Evolutionary conservation across 257 asterid species (phyloP), one percentile per base, ranked within the genome.

Genomic region (Petunia secreta): DNA sequence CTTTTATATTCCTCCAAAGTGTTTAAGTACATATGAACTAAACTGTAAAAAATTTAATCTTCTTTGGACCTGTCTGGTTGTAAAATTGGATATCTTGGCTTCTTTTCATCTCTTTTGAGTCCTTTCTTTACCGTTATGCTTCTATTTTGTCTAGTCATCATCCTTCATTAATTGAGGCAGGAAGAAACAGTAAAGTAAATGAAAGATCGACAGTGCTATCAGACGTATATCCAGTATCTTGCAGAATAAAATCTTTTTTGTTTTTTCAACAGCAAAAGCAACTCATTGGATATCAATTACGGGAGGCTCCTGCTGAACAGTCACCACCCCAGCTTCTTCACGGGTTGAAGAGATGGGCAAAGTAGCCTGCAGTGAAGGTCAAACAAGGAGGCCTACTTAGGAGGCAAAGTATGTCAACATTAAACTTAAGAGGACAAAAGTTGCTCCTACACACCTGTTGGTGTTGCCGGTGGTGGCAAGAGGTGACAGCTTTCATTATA

Each of bases 401-500:
- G 2, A 75, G 46, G 79, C 1, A 0, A 39, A 75, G 14, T 52
- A 55, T 53, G 14, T 8, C 0, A 16, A 75, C 53, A 16, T 5
- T n/a, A 8, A 53, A 14, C 65, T 38, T 2, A 2, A 1, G 6
- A 58, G 25, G 0, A 58, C 8, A 41, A 58, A 76, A 41, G 41
- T 39, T 1, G 14, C 43, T 25, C 54, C 11, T 8, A 44, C 80
- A 78, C 73, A 90, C 98, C 91, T 87, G 96, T 66, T 82, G 89
- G 57, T 87, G 91, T 41, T 91, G 88, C 41, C 91, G 90, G 15
- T 85, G 89, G 65, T 90, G 78, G 79, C 91, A 80, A 50, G 95
- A 86, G 57, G 89, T 92, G 78, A 90, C 94, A 10, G 94, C 91
- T 89, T 91, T 92, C 83, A 93, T 88, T 84, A 95, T 91, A 46